Evolutionary conservation across 2,329 filamentous ascomycete species (phyloP).

Genomic region (Colletotrichum karsti): DNA sequence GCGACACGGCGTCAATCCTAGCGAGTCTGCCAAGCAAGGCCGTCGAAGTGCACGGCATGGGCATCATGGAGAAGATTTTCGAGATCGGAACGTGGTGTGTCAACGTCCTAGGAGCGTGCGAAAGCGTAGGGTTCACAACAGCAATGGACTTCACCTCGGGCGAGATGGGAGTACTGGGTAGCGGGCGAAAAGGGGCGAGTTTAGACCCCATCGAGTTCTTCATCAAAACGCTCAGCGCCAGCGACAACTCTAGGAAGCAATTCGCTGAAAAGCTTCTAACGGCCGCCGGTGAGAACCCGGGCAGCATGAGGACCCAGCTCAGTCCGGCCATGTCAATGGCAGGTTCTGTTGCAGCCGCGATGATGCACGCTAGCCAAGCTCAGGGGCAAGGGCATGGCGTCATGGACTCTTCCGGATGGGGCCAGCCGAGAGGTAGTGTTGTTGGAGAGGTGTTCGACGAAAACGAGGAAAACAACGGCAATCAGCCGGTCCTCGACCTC

Average conservation of each 20-base stretch:
- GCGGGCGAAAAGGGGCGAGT: slow-evolving; percentile 40
- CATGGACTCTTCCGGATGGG: slow-evolving; percentile 8
- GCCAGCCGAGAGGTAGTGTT: slow-evolving; percentile 8
- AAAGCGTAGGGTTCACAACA: slow-evolving; percentile 34
- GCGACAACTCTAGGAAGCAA: slow-evolving; percentile 51
- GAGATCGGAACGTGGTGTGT: slow-evolving; percentile 55
- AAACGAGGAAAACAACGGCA: slow-evolving; percentile 8
- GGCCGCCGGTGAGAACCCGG: slow-evolving; percentile 49
- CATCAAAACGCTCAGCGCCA: slow-evolving; percentile 51
- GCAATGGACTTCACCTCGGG: slow-evolving; percentile 41
- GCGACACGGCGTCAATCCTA: slow-evolving; percentile 59
- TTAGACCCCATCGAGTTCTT: slow-evolving; percentile 54
- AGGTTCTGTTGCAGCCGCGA: neutral
- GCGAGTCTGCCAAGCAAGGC: slow-evolving; percentile 48
- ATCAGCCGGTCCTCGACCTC: slow-evolving; percentile 4
- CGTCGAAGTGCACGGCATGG: slow-evolving; percentile 58
- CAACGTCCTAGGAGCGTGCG: slow-evolving; percentile 49
- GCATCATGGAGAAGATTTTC: slow-evolving; percentile 60
- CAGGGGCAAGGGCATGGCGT: neutral
- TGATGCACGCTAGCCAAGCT: neutral
- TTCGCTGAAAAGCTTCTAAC: slow-evolving; percentile 52
- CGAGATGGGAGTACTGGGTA: slow-evolving; percentile 41
- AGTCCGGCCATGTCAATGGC: slow-evolving; percentile 37
- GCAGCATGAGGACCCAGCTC: slow-evolving; percentile 43
- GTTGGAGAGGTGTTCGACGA: slow-evolving; percentile 24